These are phyloP conservation scores for Rhynchospora breviuscula DNA, from an alignment of 176 grass and related monocot species.

Conservation along the genomic window DNA sequence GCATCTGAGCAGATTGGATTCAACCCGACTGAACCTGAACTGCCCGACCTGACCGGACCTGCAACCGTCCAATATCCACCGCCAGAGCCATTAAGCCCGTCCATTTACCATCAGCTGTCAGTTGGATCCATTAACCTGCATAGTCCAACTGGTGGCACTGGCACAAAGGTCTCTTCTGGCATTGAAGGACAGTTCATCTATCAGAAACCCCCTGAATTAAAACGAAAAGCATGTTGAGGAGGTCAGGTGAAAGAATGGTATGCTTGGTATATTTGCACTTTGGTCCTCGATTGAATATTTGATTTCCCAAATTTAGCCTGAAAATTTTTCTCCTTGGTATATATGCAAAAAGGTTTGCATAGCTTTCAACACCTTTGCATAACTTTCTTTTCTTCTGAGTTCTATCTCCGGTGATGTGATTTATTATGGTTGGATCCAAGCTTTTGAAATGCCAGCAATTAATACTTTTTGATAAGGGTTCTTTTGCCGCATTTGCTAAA, in stretches of 20 bases:
- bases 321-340: neutral
- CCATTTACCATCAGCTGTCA: constrained; percentile 67
- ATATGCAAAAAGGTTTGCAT: no score
- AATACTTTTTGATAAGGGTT: neutral
- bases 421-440: neutral
- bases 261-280: constrained; percentile 2
- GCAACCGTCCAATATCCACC: constrained; percentile 37
- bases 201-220: constrained; percentile 61
- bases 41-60: constrained; percentile 35
- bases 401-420: neutral
- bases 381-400: neutral
- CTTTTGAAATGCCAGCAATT: neutral
- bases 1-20: constrained; percentile 85
- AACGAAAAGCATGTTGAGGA: constrained; percentile 59
- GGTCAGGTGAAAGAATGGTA: neutral
- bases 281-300: neutral
- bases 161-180: constrained; percentile 30
- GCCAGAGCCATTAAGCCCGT: constrained; percentile 48
- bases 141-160: constrained; percentile 37
- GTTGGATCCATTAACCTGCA: constrained; percentile 57
- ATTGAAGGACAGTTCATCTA: constrained; percentile 48
- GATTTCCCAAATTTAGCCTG: neutral
- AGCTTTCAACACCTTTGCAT: no score
- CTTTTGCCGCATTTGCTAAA: no score
- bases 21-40: constrained; percentile 42